Conservation (phyloP, 2,329 filamentous ascomycete species). For the Neonectria hederae region DNA sequence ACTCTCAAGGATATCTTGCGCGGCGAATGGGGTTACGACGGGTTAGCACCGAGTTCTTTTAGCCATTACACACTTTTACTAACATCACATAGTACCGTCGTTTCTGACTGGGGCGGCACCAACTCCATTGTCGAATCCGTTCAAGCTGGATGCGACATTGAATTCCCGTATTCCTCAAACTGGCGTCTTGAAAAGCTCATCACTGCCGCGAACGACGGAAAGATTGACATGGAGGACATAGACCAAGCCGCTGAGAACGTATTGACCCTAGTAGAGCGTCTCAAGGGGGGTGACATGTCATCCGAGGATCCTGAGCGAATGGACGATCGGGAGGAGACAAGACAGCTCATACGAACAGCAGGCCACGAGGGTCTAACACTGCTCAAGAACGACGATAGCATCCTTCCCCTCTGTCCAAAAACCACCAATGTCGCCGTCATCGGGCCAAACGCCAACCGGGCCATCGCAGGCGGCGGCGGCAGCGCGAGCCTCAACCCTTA, state of each 20-base stretch:
- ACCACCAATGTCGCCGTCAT: conserved; percentile 71
- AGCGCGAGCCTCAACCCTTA: conserved; percentile 76
- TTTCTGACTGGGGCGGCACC: conserved; percentile 68
- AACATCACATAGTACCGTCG: conserved; percentile 55
- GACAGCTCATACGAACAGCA: conserved; percentile 67
- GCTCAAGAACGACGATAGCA: conserved; percentile 67
- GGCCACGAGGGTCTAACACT: conserved; percentile 71
- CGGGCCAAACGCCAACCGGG: conserved; percentile 72
- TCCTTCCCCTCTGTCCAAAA: conserved; percentile 66
- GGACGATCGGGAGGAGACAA: conserved; percentile 66
- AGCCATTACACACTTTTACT: conserved; percentile 3
- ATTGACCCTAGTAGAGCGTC: conserved; percentile 67
- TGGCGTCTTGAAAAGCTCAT: conserved; percentile 67
- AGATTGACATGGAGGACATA: conserved; percentile 59
- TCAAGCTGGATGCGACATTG: conserved; percentile 65
- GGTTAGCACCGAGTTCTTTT: conserved; percentile 48
- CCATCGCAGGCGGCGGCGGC: conserved; percentile 74
- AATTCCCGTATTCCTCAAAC: conserved; percentile 66
- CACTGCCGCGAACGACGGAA: conserved; percentile 59
- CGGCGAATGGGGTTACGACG: conserved; percentile 71
- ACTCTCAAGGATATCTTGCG: conserved; percentile 66
- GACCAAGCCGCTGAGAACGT: conserved; percentile 69
- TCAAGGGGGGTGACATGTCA: conserved; percentile 67
- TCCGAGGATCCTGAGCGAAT: conserved; percentile 66
- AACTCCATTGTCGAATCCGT: conserved; percentile 67